Conservation (phyloP, 164 flowering plant genomes). For the Dillenia suffruticosa region DNA sequence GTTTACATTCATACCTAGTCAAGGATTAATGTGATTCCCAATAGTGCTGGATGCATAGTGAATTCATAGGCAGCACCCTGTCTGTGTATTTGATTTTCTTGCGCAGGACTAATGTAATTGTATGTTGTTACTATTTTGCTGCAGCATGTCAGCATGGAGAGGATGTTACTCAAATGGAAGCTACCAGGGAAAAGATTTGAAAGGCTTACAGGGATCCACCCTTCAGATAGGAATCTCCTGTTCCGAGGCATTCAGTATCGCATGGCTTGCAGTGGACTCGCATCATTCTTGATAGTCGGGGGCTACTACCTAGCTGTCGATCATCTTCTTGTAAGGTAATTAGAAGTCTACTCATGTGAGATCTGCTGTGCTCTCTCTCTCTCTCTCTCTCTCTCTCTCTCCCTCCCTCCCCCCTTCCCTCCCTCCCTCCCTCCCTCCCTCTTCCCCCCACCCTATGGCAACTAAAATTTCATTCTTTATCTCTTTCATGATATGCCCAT, state of each 20-base stretch:
- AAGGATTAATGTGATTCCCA: background rate
- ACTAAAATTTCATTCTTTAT: too few species aligned
- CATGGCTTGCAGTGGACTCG: conserved; percentile 78
- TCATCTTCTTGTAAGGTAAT: conserved; percentile 27
- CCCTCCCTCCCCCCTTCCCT: too few species aligned
- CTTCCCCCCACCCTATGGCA: too few species aligned
- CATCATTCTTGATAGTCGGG: conserved; percentile 64
- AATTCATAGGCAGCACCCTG: too few species aligned
- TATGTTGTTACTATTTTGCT: conserved; percentile 2
- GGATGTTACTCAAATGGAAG: conserved; percentile 62
- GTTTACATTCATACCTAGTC: background rate
- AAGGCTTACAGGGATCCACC: conserved; percentile 78
- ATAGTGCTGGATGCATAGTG: too few species aligned
- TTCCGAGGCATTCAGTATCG: conserved; percentile 60
- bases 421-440: too few species aligned
- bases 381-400: too few species aligned
- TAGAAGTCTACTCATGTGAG: background rate
- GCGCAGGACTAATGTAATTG: background rate
- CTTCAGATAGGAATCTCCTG: conserved; percentile 65
- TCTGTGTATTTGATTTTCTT: too few species aligned
- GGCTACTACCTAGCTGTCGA: conserved; percentile 56
- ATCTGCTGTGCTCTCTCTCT: too few species aligned
- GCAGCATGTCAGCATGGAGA: conserved; percentile 79
- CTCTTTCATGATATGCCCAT: too few species aligned
- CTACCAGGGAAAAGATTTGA: conserved; percentile 70